These are phyloP conservation scores for Colletotrichum cuscutae DNA, from an alignment of 2,329 filamentous ascomycete genomes.

Conservation along the genomic window DNA sequence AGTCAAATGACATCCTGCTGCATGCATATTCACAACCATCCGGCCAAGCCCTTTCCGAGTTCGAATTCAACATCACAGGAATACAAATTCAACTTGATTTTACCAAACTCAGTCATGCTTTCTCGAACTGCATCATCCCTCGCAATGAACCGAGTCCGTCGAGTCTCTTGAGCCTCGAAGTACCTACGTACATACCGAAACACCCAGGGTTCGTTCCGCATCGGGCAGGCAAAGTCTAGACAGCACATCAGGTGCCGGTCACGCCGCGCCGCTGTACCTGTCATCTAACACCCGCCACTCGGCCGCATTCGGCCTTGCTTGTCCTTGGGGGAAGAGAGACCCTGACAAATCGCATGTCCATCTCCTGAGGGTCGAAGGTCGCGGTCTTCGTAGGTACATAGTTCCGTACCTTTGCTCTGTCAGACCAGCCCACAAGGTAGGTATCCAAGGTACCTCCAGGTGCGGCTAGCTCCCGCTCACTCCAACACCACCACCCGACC, in stretches of 20 bases:
- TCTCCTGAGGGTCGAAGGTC: conserved; percentile 4
- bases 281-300: conserved; percentile 13
- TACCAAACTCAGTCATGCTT: background rate
- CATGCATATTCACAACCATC: background rate
- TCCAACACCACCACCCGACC: background rate
- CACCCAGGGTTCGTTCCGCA: background rate
- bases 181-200: background rate
- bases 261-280: background rate
- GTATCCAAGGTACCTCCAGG: background rate
- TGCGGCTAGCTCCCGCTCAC: conserved; percentile 13
- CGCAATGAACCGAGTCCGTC: background rate
- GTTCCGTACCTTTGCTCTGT: background rate
- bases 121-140: background rate
- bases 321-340: background rate
- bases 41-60: too few relatives aligned
- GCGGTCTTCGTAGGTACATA: background rate
- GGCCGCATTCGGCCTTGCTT: conserved; percentile 17
- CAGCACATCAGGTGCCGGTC: conserved; percentile 5
- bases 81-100: too few relatives aligned
- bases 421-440: too few relatives aligned
- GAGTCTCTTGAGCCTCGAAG: background rate
- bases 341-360: conserved; percentile 15
- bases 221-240: background rate
- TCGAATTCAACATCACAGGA: too few relatives aligned
- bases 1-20: background rate